Evolutionary conservation across 805 yeast species (phyloP), one percentile per base, ranked within the genome.

Genomic region (Candida ulmi): DNA sequence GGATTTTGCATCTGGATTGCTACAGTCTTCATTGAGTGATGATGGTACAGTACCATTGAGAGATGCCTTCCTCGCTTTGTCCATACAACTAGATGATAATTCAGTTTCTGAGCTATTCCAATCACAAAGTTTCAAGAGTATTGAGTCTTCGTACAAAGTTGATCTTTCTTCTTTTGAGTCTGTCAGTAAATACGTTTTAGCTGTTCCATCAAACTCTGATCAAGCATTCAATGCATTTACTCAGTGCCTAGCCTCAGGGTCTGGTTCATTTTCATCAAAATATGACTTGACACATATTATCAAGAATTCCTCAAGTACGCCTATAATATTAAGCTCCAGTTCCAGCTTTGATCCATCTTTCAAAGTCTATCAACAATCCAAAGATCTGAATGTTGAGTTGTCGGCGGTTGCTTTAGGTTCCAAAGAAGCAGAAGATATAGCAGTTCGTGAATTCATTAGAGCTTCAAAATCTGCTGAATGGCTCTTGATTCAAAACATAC

Each of bases 401-500:
- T 54, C 51, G 0, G 57, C 70, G 1, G 69, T 85, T 29, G 75
- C 96, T 0, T 68, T 90, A 75, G 97, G 96, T 0, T 76, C 95
- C 0, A 54, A 58, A 18, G 95, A 87, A 57, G 81, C 85, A 9
- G 57, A 67, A 2, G 71, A 65, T 3, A 61, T 68, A 30, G 90
- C 91, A 0, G 74, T 72, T 17, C 61, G 65, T 36, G 75, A 76
- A n/a, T 61, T 87, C 8, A 51, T 56, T 1, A 58, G 55, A 9
- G 75, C 78, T 0, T 53, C 69, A 1, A 61, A 55, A n/a, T 53
- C 54, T 1, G 88, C 86, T 0, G 50, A 57, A 2, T 88, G 96
- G 96, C 58, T 91, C 0, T 50, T 90, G 23, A 58, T 91, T 24
- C 95, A 91, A 54, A 90, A 90, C 52, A 65, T 86, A 11, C 96